A percentile compares a stretch with the other conserved stretches of the same genome.
phyloP scores from a whole-genome alignment of 2,329 filamentous ascomycete genomes.

The Talaromyces sp. region DNA sequence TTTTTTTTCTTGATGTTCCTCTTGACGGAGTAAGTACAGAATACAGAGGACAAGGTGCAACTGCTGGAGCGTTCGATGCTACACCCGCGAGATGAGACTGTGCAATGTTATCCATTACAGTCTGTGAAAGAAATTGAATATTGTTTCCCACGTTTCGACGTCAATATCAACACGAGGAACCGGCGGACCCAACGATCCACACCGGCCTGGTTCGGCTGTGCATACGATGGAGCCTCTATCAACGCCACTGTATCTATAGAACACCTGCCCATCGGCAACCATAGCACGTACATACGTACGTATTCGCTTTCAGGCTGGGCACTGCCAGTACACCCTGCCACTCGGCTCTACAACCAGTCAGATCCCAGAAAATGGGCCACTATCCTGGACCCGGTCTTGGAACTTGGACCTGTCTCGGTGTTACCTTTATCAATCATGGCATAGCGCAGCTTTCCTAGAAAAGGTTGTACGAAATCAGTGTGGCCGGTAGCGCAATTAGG shows the following conservation, averaged over 20 bases:
- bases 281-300: neutral
- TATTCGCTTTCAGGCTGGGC: neutral
- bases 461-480: neutral
- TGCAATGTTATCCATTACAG: neutral
- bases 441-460: neutral
- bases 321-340: neutral
- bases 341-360: neutral
- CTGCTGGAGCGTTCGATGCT: neutral
- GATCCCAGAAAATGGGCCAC: neutral
- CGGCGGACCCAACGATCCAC: neutral
- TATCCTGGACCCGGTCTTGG: neutral
- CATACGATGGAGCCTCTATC: slow-evolving; percentile 7
- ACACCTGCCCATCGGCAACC: neutral
- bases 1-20: neutral
- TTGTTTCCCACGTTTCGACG: neutral
- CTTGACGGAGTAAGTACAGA: neutral
- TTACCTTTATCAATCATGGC: neutral
- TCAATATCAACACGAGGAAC: neutral
- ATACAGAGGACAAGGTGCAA: neutral
- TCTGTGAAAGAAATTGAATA: neutral
- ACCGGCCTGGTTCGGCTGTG: neutral
- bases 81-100: neutral
- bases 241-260: slow-evolving; percentile 7
- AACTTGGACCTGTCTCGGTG: slow-evolving; percentile 1
- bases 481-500: neutral